Evolutionary conservation across 164 flowering plant genomes (phyloP).

Genomic region (Magnolia officinalis): DNA sequence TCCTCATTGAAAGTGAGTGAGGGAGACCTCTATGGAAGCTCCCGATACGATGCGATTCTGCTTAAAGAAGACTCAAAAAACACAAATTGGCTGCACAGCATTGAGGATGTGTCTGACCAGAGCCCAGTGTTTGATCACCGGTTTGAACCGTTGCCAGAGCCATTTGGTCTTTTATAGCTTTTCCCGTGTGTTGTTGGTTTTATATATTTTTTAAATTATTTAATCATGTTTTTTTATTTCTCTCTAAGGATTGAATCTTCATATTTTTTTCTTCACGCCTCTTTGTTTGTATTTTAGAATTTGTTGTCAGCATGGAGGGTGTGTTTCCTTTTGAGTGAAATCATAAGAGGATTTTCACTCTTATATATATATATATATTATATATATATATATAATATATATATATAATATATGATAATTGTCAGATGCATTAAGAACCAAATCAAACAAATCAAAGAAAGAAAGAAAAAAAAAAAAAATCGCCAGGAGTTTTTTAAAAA

Average conservation of each 20-base stretch:
- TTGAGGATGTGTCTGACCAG: constrained; percentile 67
- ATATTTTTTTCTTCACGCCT: background rate
- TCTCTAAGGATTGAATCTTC: constrained; percentile 3
- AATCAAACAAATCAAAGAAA: no score
- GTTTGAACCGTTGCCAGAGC: constrained; percentile 80
- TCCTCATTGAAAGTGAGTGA: constrained; percentile 31
- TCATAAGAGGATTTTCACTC: background rate
- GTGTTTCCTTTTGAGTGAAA: background rate
- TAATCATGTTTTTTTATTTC: background rate
- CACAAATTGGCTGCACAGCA: constrained; percentile 80
- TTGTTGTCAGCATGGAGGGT: no score
- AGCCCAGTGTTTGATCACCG: constrained; percentile 70
- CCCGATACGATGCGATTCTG: constrained; percentile 80
- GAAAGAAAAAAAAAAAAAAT: no score
- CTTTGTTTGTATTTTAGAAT: background rate
- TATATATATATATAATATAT: no score
- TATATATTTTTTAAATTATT: constrained; percentile 5
- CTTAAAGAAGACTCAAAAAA: constrained; percentile 83
- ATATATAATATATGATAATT: no score
- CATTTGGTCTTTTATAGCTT: constrained; percentile 59
- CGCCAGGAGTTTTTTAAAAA: no score
- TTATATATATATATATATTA: no score
- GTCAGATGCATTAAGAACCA: no score
- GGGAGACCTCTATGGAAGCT: constrained; percentile 73
- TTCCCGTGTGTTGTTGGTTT: background rate